A percentile compares a stretch with the other conserved stretches of the same genome.
Conservation (phyloP, 805 yeast species). For the Ogataea populi-albae region DNA sequence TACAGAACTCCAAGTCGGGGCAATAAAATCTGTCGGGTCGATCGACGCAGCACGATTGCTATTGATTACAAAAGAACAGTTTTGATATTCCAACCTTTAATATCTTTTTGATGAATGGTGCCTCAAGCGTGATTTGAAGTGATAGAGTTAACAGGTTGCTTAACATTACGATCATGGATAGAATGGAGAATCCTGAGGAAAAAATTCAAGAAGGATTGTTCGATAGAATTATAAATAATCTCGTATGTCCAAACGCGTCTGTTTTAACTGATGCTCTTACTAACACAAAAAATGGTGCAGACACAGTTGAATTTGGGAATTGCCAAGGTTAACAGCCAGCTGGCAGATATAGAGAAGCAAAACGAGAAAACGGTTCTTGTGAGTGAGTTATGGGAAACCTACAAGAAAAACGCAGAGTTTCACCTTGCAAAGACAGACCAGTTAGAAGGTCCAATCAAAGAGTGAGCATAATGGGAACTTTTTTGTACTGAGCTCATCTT, state of each 20-base stretch:
- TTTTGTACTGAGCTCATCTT: no score
- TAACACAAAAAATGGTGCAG: constrained; percentile 30
- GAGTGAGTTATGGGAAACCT: constrained; percentile 77
- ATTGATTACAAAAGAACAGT: no score
- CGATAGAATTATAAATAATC: constrained; percentile 71
- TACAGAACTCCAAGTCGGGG: no score
- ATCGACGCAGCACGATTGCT: no score
- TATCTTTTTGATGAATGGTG: background rate
- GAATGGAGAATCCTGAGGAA: constrained; percentile 85
- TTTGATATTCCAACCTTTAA: background rate
- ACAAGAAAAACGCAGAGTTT: constrained; percentile 65
- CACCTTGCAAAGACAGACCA: constrained; percentile 66
- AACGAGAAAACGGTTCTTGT: constrained; percentile 70
- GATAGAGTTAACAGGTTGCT: background rate
- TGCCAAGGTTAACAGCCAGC: constrained; percentile 55
- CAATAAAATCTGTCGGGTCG: no score
- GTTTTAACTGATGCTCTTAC: background rate
- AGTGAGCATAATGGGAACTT: no score
- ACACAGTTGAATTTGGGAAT: constrained; percentile 73
- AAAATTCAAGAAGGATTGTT: constrained; percentile 73
- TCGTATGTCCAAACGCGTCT: constrained; percentile 49
- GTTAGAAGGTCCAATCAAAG: constrained; percentile 36
- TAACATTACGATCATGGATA: constrained; percentile 9
- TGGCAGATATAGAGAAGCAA: constrained; percentile 59
- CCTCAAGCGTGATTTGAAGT: constrained; percentile 1